Base-by-base conservation (phyloP, 2,329 filamentous ascomycete genomes). In the Aspergillus pseudonomiae region DNA sequence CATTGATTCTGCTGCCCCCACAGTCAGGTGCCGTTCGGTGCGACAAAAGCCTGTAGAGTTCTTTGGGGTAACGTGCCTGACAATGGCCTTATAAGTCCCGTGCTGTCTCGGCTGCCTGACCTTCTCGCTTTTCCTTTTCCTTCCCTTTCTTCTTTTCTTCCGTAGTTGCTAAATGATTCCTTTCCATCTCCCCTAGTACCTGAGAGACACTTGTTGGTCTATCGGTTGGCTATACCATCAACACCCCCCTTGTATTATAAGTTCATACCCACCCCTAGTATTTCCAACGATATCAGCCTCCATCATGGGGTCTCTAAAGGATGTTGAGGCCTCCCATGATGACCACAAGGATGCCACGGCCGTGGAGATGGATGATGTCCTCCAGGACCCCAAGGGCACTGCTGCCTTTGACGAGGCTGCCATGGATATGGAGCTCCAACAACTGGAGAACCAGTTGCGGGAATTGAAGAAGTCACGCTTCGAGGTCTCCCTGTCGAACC, bases 401-500 rank as follows among this genome's bases (percentile, higher is more conserved):
- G 63, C 65, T 16, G 68, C 68, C 26, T 46, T 68, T 56, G 70
- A 62, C 28, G 74, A 77, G 59, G 73, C 73, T 10, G 73, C 67
- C 16, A 77, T 77, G 74, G 70, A 77, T 36, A 68, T 68, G 2
- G 74, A 77, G 57, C 59, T 77, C 16, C 56, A 66, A 41, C 68
- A 70, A 30, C 69, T 77, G 3, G 76, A 77, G 66, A 62, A 64
- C 21, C 70, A 74, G 36, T 50, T 74, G n/a, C 65, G 67, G 12
- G 59, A 57, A 2, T 19, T 69, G 34, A 70, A 65, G 48, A 68
- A 64, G 60, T 58, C 68, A 19, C 63, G 65, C n/a, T 60, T 73
- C 14, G 69, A 89, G 46, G 66, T 89, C 50, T 77, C 85, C 41
- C 88, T 91, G 77, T 82, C 81, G 57, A 84, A 90, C 73, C 87